Evolutionary conservation across 2,329 filamentous ascomycete genomes (phyloP).

Genomic region (Sporothrix mexicana): DNA sequence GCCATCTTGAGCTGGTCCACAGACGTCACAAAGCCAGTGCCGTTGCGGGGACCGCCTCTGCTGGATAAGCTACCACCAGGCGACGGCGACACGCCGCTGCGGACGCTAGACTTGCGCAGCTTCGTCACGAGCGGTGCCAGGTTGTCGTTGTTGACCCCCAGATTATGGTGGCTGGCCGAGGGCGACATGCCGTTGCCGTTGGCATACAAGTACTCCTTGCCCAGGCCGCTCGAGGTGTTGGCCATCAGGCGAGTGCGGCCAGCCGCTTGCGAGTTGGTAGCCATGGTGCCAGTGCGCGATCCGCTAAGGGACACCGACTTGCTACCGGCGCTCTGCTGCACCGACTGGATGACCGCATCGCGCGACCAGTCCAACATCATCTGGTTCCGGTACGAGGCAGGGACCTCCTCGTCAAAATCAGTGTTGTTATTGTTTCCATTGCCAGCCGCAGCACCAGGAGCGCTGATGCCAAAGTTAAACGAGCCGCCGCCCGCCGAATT

Average conservation of each 20-base stretch:
- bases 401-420: conserved; percentile 62
- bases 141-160: conserved; percentile 49
- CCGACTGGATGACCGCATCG: conserved; percentile 71
- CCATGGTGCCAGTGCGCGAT: conserved; percentile 69
- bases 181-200: conserved; percentile 49
- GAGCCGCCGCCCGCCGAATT: background rate
- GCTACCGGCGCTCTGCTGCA: conserved; percentile 65
- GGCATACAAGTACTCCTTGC: conserved; percentile 41
- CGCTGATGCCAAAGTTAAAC: conserved; percentile 27
- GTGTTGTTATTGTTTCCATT: conserved; percentile 36
- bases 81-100: conserved; percentile 57
- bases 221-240: conserved; percentile 34
- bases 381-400: conserved; percentile 70
- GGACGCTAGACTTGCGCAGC: conserved; percentile 60
- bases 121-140: conserved; percentile 50
- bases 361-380: conserved; percentile 82
- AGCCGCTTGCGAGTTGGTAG: conserved; percentile 44
- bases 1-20: conserved; percentile 69
- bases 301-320: conserved; percentile 77
- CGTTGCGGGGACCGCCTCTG: conserved; percentile 41
- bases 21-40: conserved; percentile 60
- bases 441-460: background rate
- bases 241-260: conserved; percentile 63
- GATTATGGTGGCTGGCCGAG: conserved; percentile 56
- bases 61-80: conserved; percentile 44